A percentile compares a stretch with the other conserved stretches of the same genome.
These are phyloP conservation scores for Clavariopsis aquatica DNA, from an alignment of 495 filamentous ascomycete species.

Conservation along the genomic window DNA sequence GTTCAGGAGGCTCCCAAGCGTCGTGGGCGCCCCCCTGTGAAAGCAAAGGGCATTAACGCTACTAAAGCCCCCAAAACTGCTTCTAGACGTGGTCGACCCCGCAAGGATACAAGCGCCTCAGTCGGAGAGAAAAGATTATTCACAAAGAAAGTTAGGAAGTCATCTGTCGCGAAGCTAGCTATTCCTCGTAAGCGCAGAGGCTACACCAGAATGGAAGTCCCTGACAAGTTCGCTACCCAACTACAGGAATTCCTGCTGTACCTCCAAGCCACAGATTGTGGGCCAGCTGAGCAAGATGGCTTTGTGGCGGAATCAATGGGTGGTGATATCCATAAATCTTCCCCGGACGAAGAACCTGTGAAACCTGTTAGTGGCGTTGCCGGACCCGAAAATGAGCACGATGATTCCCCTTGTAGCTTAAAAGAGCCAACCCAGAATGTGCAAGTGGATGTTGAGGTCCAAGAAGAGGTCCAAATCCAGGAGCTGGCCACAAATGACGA, in stretches of 20 bases:
- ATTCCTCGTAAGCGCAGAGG: conserved; percentile 11
- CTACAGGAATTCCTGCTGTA: not conserved
- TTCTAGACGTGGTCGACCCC: not conserved
- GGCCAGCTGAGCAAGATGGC: not conserved
- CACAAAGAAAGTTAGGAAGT: not conserved
- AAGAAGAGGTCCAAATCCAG: too few species aligned
- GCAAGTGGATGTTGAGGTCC: too few species aligned
- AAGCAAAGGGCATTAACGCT: too few species aligned
- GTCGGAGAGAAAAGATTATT: not conserved
- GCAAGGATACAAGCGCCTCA: not conserved
- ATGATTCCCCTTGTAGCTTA: too few species aligned
- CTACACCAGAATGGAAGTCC: not conserved
- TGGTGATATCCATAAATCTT: too few species aligned
- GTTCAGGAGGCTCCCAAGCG: not conserved
- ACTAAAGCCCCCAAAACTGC: too few species aligned
- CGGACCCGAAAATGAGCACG: too few species aligned
- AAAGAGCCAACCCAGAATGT: too few species aligned
- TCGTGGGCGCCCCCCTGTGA: not conserved
- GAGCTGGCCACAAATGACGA: too few species aligned
- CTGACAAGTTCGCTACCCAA: conserved; percentile 1
- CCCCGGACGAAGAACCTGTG: too few species aligned
- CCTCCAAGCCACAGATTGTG: not conserved
- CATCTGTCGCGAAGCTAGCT: not conserved
- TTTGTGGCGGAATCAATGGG: not conserved
- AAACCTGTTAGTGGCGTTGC: too few species aligned